Conservation (phyloP, 2,329 filamentous ascomycete genomes). For the Penicillium rolfsii region DNA sequence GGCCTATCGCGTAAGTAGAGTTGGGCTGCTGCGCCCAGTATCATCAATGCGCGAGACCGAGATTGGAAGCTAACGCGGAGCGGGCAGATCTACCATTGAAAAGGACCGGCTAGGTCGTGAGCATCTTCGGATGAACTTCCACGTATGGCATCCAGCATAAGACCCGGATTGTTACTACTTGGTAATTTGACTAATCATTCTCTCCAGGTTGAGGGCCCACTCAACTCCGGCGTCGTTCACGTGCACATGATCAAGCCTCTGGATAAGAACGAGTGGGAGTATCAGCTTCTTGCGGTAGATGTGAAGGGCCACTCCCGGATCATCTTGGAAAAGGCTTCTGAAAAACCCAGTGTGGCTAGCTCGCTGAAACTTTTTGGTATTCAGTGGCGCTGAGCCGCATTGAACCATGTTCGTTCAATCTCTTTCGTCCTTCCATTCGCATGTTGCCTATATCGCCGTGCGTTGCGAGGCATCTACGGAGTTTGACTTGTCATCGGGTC, state of each 20-base stretch:
- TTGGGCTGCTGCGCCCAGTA: not conserved
- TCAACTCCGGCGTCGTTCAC: conserved; percentile 71
- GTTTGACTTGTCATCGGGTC: not conserved
- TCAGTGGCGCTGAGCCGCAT: conserved; percentile 45
- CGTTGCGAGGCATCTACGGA: not conserved
- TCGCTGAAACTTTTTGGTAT: conserved; percentile 57
- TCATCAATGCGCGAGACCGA: not conserved
- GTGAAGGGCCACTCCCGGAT: conserved; percentile 64
- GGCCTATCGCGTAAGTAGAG: conserved; percentile 55
- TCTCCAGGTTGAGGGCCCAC: conserved; percentile 72
- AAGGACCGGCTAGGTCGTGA: conserved; percentile 76
- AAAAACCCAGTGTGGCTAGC: conserved; percentile 44
- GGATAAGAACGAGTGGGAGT: conserved; percentile 70
- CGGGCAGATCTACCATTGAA: conserved; percentile 62
- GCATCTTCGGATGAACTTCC: conserved; percentile 83
- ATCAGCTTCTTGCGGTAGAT: conserved; percentile 79
- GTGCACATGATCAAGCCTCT: conserved; percentile 75
- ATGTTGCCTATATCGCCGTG: conserved; percentile 4
- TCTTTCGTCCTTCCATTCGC: not conserved
- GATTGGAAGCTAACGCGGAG: conserved; percentile 1
- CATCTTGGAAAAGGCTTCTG: conserved; percentile 50
- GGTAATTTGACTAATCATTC: not conserved
- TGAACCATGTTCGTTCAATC: conserved; percentile 4
- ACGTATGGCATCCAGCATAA: conserved; percentile 56
- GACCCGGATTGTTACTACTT: not conserved